phyloP scores from a whole-genome alignment of 2,329 filamentous ascomycete species.

The Ophiostoma pallidulum region DNA sequence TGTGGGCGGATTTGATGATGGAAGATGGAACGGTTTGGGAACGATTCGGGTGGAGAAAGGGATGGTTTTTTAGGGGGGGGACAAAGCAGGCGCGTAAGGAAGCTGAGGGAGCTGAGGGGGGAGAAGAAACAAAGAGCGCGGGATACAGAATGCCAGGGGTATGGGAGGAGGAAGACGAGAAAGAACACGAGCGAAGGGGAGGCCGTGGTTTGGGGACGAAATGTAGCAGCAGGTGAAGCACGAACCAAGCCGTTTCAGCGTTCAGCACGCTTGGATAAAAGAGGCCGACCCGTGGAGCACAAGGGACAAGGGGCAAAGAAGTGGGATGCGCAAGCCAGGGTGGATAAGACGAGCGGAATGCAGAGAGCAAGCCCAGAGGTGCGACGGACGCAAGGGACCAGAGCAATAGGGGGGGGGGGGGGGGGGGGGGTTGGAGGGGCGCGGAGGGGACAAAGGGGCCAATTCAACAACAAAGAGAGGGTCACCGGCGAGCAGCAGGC shows the following conservation, averaged over 20 bases:
- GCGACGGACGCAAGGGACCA: no score
- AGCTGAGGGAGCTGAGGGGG: no score
- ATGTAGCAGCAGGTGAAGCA: constrained; percentile 13
- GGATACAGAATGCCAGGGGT: background rate
- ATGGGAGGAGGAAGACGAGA: constrained; percentile 2
- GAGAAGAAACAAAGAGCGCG: background rate
- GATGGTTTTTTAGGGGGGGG: no score
- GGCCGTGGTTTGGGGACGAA: background rate
- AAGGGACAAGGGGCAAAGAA: background rate
- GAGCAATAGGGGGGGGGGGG: background rate
- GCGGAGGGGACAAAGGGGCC: background rate
- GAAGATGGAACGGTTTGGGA: constrained; percentile 15
- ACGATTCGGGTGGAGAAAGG: constrained; percentile 1
- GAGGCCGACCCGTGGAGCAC: background rate
- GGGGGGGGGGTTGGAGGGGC: background rate
- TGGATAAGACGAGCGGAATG: background rate
- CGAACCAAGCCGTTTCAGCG: constrained; percentile 17
- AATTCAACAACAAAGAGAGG: no score
- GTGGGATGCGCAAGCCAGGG: background rate
- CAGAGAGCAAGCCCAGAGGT: background rate
- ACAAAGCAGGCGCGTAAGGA: background rate
- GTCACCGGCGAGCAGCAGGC: no score
- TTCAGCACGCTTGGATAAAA: constrained; percentile 6
- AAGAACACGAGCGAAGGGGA: background rate
- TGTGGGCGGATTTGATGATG: constrained; percentile 4